Evolutionary conservation across 441 rosid species (phyloP), one percentile per base, ranked within the genome.

Genomic region (Populus trichocarpa): DNA sequence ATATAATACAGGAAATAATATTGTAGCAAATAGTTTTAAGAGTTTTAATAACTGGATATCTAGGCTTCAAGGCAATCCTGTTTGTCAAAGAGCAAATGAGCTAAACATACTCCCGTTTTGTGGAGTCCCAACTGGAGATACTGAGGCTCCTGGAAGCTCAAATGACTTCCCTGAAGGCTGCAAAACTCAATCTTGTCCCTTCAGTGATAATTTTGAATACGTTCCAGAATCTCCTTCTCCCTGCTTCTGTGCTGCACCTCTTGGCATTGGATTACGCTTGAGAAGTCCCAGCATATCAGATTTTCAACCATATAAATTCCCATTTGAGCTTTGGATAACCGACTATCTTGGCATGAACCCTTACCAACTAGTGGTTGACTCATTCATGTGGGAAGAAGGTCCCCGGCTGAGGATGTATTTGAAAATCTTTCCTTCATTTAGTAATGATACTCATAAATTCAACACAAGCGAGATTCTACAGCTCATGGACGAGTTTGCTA

Each of bases 51-150:
- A 35, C 22, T 25, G 59, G 42, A 42, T 71, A n/a, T 71, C 35
- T 71, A 87, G 90, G 85, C 88, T 87, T 70, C 80, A 53, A 73
- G 90, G 82, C 10, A 84, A 82, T 70, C 88, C 85, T 14, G 26
- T 83, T 1, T 86, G 87, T 78, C 18, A 18, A 20, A 70, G 69
- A 7, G 67, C 81, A 78, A 80, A 74, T 36, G 69, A 35, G 67
- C 64, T 65, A 22, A 78, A 81, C 22, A 20, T 81, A 50, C 35
- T 12, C 40, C 81, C 74, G 74, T 83, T 84, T 72, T 86, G 89
- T 69, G 82, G 84, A 42, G 32, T 70, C 77, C 38, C 53, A 42
- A 35, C 28, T 20, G 70, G 26, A 57, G 79, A n/a, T 38, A 40
- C 18, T 71, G 82, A 57, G 63, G 33, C 46, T 57, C 53, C 33